Evolutionary conservation across 305 asterid species (phyloP).

Genomic region (Solanum hybrid): DNA sequence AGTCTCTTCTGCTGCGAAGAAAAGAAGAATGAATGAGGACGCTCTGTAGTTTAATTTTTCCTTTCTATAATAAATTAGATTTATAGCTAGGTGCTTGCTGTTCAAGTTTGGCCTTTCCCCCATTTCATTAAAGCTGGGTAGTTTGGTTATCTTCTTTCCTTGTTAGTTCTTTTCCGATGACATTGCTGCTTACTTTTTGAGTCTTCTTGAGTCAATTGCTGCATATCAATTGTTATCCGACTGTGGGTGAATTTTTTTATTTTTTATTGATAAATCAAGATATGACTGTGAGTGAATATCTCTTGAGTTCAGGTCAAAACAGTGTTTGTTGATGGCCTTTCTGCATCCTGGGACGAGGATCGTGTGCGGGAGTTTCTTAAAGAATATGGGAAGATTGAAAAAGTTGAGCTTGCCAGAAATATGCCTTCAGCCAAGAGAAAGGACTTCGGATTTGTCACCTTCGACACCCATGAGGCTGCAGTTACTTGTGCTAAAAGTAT

Average conservation of each 20-base stretch:
- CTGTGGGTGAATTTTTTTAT: neutral
- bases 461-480: conserved; percentile 86
- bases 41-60: neutral
- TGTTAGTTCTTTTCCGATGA: neutral
- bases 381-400: conserved; percentile 66
- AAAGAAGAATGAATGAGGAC: neutral
- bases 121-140: neutral
- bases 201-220: neutral
- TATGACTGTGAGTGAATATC: neutral
- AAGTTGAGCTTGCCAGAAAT: conserved; percentile 93
- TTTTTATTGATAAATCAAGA: neutral
- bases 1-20: neutral
- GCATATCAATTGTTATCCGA: neutral
- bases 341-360: conserved; percentile 87
- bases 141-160: neutral
- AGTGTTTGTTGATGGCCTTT: conserved; percentile 91
- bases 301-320: conserved; percentile 69
- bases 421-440: conserved; percentile 98
- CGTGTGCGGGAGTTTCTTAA: conserved; percentile 56
- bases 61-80: neutral
- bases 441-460: conserved; percentile 94
- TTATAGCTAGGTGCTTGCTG: neutral
- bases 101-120: neutral
- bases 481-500: conserved; percentile 86
- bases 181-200: neutral